Evolutionary conservation across 1,139 yeast genomes (phyloP), one percentile per base, ranked within the genome.

Genomic region (Protomyces gravidus): DNA sequence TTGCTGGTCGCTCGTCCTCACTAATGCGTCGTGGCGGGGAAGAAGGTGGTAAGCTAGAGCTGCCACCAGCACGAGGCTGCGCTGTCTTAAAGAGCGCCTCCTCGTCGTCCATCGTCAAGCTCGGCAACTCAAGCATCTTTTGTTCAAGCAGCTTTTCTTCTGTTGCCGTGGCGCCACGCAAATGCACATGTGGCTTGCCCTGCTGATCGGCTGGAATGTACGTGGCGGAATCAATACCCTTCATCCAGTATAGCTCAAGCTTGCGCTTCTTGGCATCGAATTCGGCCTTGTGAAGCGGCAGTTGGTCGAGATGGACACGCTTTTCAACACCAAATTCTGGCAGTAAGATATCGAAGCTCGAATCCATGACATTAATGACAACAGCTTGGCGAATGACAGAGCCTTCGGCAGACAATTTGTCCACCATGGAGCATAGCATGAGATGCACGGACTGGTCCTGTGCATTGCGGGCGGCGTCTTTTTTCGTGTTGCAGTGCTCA

Each of bases 281-380:
- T 70, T 92, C 97, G 3, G 97, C 97, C 72, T 89, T 89, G 26
- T 82, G 83, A 64, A 92, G 76, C 15, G 98, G 98, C 61, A 92
- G 77, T 72, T 92, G 98, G 73, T 92, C 98, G 46, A 97, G 97
- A 68, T 92, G 98, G 27, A 92, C 97, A 68, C 98, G 82, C 74
- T 92, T 92, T 71, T 92, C 98, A 66, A 92, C 88, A 46, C 98
- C 97, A 74, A 90, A 85, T 67, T 89, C 97, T 1, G 97, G 97
- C 63, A 92, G 79, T 65, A 89, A 82, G 5, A 92, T 95, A 72
- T 92, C 98, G 75, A 92, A 92, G 1, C 97, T 89, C 1, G 96
- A 88, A 72, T 92, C 97, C 70, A 90, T 90, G 5, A 90, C 97
- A 71, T 89, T 97, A 39, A 89, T 75, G 45, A 92, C 94, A 13